Evolutionary conservation across 1,284 basidiomycete genomes (phyloP), one percentile per base, ranked within the genome.

Genomic region (Ustilago sp.): DNA sequence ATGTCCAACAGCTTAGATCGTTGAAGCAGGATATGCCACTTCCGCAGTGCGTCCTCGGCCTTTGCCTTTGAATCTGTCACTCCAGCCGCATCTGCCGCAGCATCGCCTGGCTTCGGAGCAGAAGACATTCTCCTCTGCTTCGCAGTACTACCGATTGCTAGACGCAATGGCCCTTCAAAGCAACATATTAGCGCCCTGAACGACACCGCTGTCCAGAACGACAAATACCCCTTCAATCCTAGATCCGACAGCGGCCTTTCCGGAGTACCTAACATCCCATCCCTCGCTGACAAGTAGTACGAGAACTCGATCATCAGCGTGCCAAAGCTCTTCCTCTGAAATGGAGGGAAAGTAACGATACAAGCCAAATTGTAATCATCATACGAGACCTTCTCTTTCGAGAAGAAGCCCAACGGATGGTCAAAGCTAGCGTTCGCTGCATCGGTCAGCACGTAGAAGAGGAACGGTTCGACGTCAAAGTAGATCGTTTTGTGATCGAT

Each of bases 281-380:
- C 89, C 51, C 90, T 90, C 52, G 92, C 90, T 4, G 94, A 97
- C 7, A 98, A 88, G 82, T 95, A 94, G 85, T 99, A 98, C 85
- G 95, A 98, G 88, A 98, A 98, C 88, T 99, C 96, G 82, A 99
- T 98, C 89, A 99, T 90, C 43, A 99, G 90, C 88, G 94, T 95
- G 4, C 95, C 96, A 82, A 93, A 98, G 8, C 94, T 93, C 80
- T 92, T 90, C 74, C 91, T 90, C 85, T 98, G 96, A 83, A 92
- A 95, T 15, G 95, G 96, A 1, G 96, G 97, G 61, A 99, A 91
- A 3, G 94, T 94, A 74, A 98, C 91, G 80, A 99, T 99, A 86
- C 94, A 97, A 2, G 96, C 96, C 15, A 99, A 89, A 83, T 99
- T 99, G 88, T 95, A 98, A 80, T 95, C 94, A 81, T 99, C 96